A percentile compares a stretch with the other conserved stretches of the same genome.
Evolutionary conservation across 768 basidiomycete genomes (phyloP).

Genomic region (Dioszegia hungarica): DNA sequence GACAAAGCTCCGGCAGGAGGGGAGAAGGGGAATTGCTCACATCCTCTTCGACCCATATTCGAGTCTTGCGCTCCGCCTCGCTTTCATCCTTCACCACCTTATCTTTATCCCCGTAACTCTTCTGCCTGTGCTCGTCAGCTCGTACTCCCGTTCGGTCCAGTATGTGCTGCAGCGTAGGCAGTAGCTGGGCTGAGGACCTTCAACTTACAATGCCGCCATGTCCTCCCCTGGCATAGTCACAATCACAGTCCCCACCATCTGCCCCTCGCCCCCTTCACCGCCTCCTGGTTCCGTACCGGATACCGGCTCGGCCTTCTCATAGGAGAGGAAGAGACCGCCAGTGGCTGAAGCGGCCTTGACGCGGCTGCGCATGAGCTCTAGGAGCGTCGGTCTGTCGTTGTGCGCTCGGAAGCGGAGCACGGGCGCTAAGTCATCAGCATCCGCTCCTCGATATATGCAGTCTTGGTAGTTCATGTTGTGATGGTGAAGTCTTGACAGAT

Average conservation of each 20-base stretch:
- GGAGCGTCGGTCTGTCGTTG: background rate
- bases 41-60: slow-evolving; percentile 4
- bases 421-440: background rate
- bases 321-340: background rate
- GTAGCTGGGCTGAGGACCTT: background rate
- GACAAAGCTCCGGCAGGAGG: too few relatives aligned
- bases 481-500: too few relatives aligned
- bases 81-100: background rate
- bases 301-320: background rate
- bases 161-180: background rate
- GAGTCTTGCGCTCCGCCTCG: background rate
- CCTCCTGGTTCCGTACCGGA: background rate
- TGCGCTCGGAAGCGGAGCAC: slow-evolving; percentile 1
- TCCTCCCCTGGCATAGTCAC: slow-evolving; percentile 1
- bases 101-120: slow-evolving; percentile 4
- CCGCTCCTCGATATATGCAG: too few relatives aligned
- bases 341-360: background rate
- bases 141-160: background rate
- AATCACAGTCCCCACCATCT: background rate
- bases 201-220: background rate
- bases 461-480: too few relatives aligned
- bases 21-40: background rate
- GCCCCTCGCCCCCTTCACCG: background rate
- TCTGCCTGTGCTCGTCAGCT: background rate
- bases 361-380: background rate